These are phyloP conservation scores for Sugiyamaella pinicola DNA, from an alignment of 1,139 yeast genomes.

Conservation along the genomic window DNA sequence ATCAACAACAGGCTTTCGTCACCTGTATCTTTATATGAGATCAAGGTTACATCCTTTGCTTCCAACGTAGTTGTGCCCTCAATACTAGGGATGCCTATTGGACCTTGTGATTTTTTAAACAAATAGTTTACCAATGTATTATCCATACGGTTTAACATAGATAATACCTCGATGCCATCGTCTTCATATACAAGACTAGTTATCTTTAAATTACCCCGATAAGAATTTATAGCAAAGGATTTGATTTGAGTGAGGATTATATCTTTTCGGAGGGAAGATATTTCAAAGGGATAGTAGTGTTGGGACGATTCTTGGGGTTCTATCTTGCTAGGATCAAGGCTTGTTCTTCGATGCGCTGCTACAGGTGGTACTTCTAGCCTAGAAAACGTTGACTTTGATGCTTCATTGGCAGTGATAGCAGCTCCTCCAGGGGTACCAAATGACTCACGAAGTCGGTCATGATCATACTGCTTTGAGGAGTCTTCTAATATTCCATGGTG, in stretches of 20 bases:
- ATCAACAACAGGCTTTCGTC: background rate
- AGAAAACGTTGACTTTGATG: conserved; percentile 29
- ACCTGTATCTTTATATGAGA: background rate
- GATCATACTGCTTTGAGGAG: background rate
- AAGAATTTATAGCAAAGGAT: conserved; percentile 35
- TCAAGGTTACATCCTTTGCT: conserved; percentile 28
- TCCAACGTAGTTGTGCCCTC: conserved; percentile 27
- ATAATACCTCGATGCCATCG: conserved; percentile 60
- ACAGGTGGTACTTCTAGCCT: conserved; percentile 26
- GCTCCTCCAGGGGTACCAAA: conserved; percentile 5
- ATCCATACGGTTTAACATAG: conserved; percentile 43
- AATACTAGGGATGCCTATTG: conserved; percentile 32
- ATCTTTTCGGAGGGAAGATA: conserved; percentile 55
- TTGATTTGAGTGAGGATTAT: conserved; percentile 66
- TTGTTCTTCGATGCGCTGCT: conserved; percentile 15
- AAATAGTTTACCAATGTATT: conserved; percentile 30
- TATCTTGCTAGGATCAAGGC: conserved; percentile 16
- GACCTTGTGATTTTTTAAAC: conserved; percentile 32
- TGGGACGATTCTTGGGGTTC: conserved; percentile 17
- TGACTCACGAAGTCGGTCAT: conserved; percentile 1
- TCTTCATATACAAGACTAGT: conserved; percentile 52
- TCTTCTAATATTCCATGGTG: conserved; percentile 2
- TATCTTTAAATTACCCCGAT: conserved; percentile 43
- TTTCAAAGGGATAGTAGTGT: conserved; percentile 21
- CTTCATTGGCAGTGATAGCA: conserved; percentile 27